Percentiles rank a stretch among this genome's conserved stretches.
phyloP scores from a whole-genome alignment of 495 filamentous ascomycete species.

The Penicillium alfredii region DNA sequence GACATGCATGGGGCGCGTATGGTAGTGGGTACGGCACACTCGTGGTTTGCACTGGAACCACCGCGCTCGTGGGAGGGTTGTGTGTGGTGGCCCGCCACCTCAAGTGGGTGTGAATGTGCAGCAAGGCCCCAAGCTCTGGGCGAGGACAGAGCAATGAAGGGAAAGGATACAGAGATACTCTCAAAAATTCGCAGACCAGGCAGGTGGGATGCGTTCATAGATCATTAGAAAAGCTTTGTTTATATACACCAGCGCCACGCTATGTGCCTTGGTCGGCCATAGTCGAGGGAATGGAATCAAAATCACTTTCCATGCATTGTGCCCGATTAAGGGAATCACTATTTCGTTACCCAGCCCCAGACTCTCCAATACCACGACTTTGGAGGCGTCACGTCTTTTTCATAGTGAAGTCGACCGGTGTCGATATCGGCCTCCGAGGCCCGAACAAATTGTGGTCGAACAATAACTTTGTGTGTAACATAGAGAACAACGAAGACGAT shows the following conservation, averaged over 20 bases:
- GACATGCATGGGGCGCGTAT: constrained; percentile 23
- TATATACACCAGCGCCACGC: too few relatives aligned
- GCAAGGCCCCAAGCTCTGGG: too few relatives aligned
- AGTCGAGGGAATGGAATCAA: too few relatives aligned
- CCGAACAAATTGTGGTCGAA: constrained; percentile 25
- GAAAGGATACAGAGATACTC: too few relatives aligned
- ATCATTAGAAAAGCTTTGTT: too few relatives aligned
- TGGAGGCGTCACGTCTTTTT: constrained; percentile 23
- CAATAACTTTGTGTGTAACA: constrained; percentile 45
- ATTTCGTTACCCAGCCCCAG: constrained; percentile 24
- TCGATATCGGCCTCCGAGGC: constrained; percentile 35
- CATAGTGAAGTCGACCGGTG: constrained; percentile 32
- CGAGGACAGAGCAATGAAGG: too few relatives aligned
- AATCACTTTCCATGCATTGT: too few relatives aligned
- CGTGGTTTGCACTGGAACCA: constrained; percentile 38
- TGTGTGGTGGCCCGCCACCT: constrained; percentile 20
- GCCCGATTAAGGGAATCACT: too few relatives aligned
- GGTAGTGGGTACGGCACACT: constrained; percentile 35
- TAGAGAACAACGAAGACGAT: constrained; percentile 49
- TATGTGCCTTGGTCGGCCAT: too few relatives aligned
- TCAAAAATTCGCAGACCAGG: too few relatives aligned
- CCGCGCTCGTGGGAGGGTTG: constrained; percentile 33
- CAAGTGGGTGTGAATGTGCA: constrained; percentile 10
- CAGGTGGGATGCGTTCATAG: too few relatives aligned
- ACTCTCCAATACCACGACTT: constrained; percentile 22